Conservation (phyloP, 495 filamentous ascomycete species). For the Tuber borchii region DNA sequence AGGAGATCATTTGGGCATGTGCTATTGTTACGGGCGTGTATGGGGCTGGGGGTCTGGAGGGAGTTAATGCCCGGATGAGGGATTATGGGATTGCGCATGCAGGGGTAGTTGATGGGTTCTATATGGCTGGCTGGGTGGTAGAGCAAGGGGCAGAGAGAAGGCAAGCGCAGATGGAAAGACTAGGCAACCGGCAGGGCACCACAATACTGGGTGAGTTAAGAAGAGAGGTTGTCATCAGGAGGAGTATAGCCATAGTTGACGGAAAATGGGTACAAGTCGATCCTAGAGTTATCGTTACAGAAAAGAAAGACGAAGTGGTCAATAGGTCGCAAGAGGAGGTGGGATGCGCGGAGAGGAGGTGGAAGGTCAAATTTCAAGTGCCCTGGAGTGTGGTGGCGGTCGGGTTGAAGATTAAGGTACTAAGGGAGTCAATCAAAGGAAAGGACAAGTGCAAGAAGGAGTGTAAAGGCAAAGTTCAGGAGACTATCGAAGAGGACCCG, state of each 20-base stretch:
- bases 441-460: neutral
- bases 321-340: neutral
- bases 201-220: neutral
- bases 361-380: neutral
- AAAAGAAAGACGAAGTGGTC: neutral
- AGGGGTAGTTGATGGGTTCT: neutral
- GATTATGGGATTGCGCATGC: neutral
- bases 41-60: neutral
- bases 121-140: neutral
- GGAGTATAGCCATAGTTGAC: neutral
- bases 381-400: neutral
- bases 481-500: neutral
- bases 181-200: neutral
- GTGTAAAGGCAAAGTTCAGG: neutral
- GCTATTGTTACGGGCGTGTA: neutral
- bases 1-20: neutral
- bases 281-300: neutral
- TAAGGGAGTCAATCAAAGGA: neutral
- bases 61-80: neutral
- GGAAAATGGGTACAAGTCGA: neutral
- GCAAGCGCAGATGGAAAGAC: neutral
- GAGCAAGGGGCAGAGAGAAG: neutral
- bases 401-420: neutral
- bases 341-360: neutral
- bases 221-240: neutral